Base-by-base conservation (phyloP, 768 basidiomycete species). In the Termitomyces sp. region DNA sequence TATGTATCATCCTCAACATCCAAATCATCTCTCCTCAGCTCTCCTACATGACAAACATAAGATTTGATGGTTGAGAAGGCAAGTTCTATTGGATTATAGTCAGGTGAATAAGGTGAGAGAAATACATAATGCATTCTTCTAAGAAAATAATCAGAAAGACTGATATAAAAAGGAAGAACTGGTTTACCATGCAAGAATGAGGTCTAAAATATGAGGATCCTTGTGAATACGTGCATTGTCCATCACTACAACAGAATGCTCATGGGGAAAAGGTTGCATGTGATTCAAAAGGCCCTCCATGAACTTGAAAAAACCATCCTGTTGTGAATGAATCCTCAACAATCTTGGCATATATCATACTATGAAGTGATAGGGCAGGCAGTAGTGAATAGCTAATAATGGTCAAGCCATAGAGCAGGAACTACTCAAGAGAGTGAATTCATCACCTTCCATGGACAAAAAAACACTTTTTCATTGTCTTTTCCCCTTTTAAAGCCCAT, bases 61-160 rank as follows among this genome's bases (percentile, higher is more conserved):
- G 65, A 55, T 37, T 72, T 71, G 57, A 72, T 69, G 2, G 60
- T 49, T 0, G 65, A 72, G 43, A 71, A 70, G 1, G 64, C 66
- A 9, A 65, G 63, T 27, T 76, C 73, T 45, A 76, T 76, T 0
- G 74, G 75, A 56, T 76, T 76, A 49, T 66, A 70, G 56, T 76
- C 72, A 0, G 73, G 75, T 1, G 70, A 77, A 48, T 77, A 76
- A 9, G 74, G 70, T 14, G 72, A 73, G 0, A 76, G 64, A 53
- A 66, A 77, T 18, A 64, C 33, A 13, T 63, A 50, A 3, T 40
- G 40, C 65, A 70, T 68, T 4, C 67, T 67, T 27, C 67, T 67
- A 42, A 13, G 55, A 39, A 20, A 13, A 14, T n/a, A 20, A 49
- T 44, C 18, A 45, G 26, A 16, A 5, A 42, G n/a, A n/a, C n/a